Base-by-base conservation (phyloP, 768 basidiomycete genomes). In the Boletus pseudo-olivaceus region DNA sequence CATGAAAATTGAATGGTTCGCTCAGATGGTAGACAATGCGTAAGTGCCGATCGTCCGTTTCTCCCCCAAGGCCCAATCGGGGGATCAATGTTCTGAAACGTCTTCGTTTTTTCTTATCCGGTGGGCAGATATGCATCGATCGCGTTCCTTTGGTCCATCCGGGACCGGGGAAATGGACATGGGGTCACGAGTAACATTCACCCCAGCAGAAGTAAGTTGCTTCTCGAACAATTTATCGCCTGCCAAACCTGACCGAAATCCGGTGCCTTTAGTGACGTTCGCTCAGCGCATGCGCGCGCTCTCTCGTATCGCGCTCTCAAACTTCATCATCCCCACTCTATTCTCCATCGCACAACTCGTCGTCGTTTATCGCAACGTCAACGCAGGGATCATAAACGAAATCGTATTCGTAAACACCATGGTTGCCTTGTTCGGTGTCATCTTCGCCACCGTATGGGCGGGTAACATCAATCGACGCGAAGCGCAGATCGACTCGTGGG, bases 381-480 rank as follows among this genome's bases (percentile, higher is more conserved):
- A 65, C 48, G 38, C 59, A 0, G 3, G 61, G 29, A 8, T 55
- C 23, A 53, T 71, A 32, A 67, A 70, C 56, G 55, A 64, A 2
- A 60, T 71, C 53, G 40, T 69, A 1, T 59, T 68, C 30, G 61
- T 61, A 15, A 72, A 72, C 57, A 63, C 56, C 20, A 67, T 65
- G 58, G 48, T 72, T 12, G 65, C 71, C 17, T 64, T 71, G 35
- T 64, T 68, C 20, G 72, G 69, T 33, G 70, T 67, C 43, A 70
- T 67, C 10, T 69, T 71, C 29, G 71, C 70, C 2, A 72, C 67
- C 9, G 64, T 71, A 17, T 72, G 70, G 70, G 54, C 60, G 1
- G 64, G 62, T 17, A 59, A 51, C 17, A 32, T 42, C 10, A n/a
- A 29, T 12, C 56, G 49, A 34, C 48, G 49, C 37, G 46, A 57